Evolutionary conservation across 495 filamentous ascomycete species (phyloP).

Genomic region (Penicillium macrosclerotiorum): DNA sequence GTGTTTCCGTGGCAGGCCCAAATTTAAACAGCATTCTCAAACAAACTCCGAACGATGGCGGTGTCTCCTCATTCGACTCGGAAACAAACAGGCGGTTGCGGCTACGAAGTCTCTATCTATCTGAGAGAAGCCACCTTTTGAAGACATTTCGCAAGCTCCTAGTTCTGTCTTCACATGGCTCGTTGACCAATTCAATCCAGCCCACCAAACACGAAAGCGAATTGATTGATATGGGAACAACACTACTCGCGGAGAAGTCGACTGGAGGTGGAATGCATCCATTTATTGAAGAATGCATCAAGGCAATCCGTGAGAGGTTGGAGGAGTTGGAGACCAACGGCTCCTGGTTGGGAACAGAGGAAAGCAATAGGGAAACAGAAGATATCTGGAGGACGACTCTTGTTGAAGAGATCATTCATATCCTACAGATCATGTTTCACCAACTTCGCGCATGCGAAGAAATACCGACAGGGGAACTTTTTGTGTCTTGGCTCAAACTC

Average conservation of each 20-base stretch:
- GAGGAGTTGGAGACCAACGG: constrained; percentile 44
- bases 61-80: constrained; percentile 56
- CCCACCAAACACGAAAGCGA: constrained; percentile 2
- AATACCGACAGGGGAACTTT: constrained; percentile 53
- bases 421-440: constrained; percentile 71
- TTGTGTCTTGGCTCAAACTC: constrained; percentile 73
- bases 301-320: constrained; percentile 45
- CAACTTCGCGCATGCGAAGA: constrained; percentile 56
- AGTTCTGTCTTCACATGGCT: constrained; percentile 30
- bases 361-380: constrained; percentile 52
- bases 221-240: constrained; percentile 28
- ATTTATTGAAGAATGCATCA: constrained; percentile 41
- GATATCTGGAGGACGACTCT: constrained; percentile 60
- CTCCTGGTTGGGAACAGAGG: constrained; percentile 50
- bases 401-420: constrained; percentile 67
- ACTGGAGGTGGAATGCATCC: constrained; percentile 22
- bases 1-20: constrained; percentile 47
- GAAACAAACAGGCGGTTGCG: constrained; percentile 57
- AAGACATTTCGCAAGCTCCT: constrained; percentile 47
- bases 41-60: constrained; percentile 39
- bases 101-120: constrained; percentile 64
- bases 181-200: constrained; percentile 6
- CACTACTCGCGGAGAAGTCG: constrained; percentile 31
- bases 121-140: constrained; percentile 55
- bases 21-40: constrained; percentile 38